Evolutionary conservation across 2,329 filamentous ascomycete species (phyloP), one percentile per base, ranked within the genome.

Genomic region (Fusarium tanahbumbuense): DNA sequence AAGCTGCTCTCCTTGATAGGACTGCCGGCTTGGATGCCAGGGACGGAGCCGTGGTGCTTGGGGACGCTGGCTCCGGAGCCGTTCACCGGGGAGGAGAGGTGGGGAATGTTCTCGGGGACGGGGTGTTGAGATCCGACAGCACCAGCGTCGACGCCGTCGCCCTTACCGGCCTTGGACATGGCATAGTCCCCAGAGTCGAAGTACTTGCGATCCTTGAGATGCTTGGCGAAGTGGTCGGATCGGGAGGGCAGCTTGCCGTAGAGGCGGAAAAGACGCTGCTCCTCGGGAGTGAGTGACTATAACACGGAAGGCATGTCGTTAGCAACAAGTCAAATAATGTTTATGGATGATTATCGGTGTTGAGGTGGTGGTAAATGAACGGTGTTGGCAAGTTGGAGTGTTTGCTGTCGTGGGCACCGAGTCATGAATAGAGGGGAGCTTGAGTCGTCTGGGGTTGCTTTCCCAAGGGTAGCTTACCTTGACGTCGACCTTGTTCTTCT

Each of bases 161-260:
- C 94, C 85, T 98, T 98, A 82, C 96, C 96, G 64, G 96, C 96
- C 86, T 98, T 97, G 82, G 92, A 95, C 84, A 97, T 92, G 78
- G 94, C 94, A 78, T 97, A 98, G 84, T 98, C 94, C 78, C 94
- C 94, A 65, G 92, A 96, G 85, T 98, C 94, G 82, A 98, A 98
- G 85, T 97, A 98, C 85, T 97, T 99, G 85, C 96, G 94, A 82
- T 98, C 96, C 88, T 98, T 98, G 79, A 98, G 89, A 80, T 98
- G 97, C 86, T 98, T 98, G 86, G 97, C 94, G 76, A 98, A 91
- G 77, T 98, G 89, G 82, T 98, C 95, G 81, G 94, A 97, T 82
- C 96, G 96, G 82, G 92, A 97, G 71, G 96, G 96, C 66, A 98
- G 91, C 84, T 98, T 98, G 83, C 96, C 96, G 82, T 99, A 99